phyloP scores from a whole-genome alignment of 768 basidiomycete genomes.

The Psilocybe cyanescens region DNA sequence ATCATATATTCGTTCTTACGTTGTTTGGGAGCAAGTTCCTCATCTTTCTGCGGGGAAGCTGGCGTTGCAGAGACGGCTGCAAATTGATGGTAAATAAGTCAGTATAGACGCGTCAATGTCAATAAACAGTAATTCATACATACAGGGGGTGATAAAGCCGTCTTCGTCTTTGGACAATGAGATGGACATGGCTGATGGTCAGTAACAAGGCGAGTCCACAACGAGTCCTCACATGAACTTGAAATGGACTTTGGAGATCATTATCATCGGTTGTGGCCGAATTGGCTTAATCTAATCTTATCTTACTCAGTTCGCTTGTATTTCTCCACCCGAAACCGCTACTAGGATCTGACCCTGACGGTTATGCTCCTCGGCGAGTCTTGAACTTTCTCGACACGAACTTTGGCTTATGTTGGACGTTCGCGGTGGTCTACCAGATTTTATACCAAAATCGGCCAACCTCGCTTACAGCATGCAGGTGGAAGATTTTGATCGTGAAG shows the following conservation, averaged over 20 bases:
- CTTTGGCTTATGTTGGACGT: neutral
- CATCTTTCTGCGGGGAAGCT: slow-evolving; percentile 17
- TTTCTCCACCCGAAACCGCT: neutral
- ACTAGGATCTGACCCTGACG: neutral
- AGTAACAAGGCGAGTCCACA: neutral
- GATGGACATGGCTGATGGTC: slow-evolving; percentile 25
- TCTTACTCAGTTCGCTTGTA: slow-evolving; percentile 7
- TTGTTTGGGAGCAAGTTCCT: slow-evolving; percentile 27
- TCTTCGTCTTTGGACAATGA: slow-evolving; percentile 66
- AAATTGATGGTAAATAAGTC: slow-evolving; percentile 7
- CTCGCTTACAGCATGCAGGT: slow-evolving; percentile 5
- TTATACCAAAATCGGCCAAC: neutral
- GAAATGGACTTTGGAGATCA: slow-evolving; percentile 17
- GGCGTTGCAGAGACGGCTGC: slow-evolving; percentile 30
- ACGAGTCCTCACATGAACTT: slow-evolving; percentile 2
- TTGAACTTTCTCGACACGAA: neutral
- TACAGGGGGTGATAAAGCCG: slow-evolving; percentile 76
- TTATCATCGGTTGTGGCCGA: slow-evolving; percentile 25
- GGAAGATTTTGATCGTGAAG: neutral
- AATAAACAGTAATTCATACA: slow-evolving; percentile 1
- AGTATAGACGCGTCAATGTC: slow-evolving; percentile 17
- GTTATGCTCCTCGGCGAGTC: neutral
- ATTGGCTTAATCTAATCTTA: slow-evolving; percentile 23
- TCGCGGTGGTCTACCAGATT: neutral
- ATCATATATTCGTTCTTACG: slow-evolving; percentile 9